Base-by-base conservation (phyloP, 1,139 yeast genomes). In the Blastobotrys serpentis region DNA sequence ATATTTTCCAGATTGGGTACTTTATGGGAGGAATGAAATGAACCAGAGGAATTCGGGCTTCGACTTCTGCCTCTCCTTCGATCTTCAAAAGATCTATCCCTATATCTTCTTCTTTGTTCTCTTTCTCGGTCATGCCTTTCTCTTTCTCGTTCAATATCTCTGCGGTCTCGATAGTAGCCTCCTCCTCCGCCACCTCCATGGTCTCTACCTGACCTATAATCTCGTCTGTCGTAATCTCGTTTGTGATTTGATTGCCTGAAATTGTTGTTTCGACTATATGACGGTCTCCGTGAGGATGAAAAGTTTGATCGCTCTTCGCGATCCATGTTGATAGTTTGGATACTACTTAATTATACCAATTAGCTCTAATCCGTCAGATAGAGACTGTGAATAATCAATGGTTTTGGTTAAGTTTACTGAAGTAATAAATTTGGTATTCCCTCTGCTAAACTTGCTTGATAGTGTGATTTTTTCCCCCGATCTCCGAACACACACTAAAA, bases 1-100 rank as follows among this genome's bases (percentile, higher is more conserved):
- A 72, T 74, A 23, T 59, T 54, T 1, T 61, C 57, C 18, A 72
- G 56, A 38, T 70, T 68, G 48, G 43, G 23, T 42, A 39, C 22
- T 43, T 49, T 37, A 48, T 45, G 37, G 4, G 32, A 6, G 4
- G 32, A 29, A 29, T 29, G 26, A 10, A 46, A 25, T n/a, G n/a
- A n/a, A n/a, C n/a, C 36, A 47, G 44, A 45, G 38, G 47, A 49
- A 30, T 45, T 47, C 11, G 54, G 48, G 34, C 52, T 53, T 8
- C 55, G 43, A 22, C 49, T 52, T 13, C 54, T 48, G 13, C 49
- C 16, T 43, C 42, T 40, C 48, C 56, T 36, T 42, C 53, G 43
- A n/a, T 49, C 46, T 48, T 10, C 46, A 41, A 30, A 53, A 45
- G 25, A 56, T 54, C 25, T 49, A 52, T 11, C 54, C 8, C 48